Conservation (phyloP, 2,329 filamentous ascomycete species). For the Lachnellula occidentalis region DNA sequence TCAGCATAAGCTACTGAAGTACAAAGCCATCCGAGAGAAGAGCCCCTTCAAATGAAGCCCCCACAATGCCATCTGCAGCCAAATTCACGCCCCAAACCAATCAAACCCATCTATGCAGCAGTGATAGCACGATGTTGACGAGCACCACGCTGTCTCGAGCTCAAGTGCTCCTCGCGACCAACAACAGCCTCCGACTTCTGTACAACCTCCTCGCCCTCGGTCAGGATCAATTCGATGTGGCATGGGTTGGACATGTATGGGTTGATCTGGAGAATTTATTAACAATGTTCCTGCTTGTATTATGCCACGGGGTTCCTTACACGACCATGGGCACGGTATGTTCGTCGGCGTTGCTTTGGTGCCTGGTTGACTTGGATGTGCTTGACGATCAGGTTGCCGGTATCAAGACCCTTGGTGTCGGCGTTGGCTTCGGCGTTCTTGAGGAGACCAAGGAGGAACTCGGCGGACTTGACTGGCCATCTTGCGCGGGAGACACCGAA, state of each 20-base stretch:
- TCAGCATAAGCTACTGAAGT: constrained; percentile 29
- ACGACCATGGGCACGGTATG: constrained; percentile 99
- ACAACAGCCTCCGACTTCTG: constrained; percentile 74
- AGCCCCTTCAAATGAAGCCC: constrained; percentile 20
- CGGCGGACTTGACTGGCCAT: constrained; percentile 98
- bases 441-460: constrained; percentile 95
- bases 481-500: constrained; percentile 97
- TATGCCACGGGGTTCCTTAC: constrained; percentile 57
- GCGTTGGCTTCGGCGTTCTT: constrained; percentile 97
- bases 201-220: constrained; percentile 93
- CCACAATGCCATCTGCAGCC: constrained; percentile 23
- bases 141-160: constrained; percentile 84
- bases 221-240: constrained; percentile 99
- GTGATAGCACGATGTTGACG: constrained; percentile 60
- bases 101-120: constrained; percentile 47
- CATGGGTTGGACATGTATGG: constrained; percentile 99
- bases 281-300: constrained; percentile 7
- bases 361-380: constrained; percentile 99
- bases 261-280: constrained; percentile 71
- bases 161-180: constrained; percentile 66
- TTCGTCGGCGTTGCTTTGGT: constrained; percentile 97
- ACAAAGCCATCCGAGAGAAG: constrained; percentile 24
- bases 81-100: constrained; percentile 24
- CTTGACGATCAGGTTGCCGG: constrained; percentile 95
- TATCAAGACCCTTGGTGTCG: constrained; percentile 96